A percentile compares a stretch with the other conserved stretches of the same genome.
These are phyloP conservation scores for Anthostomella pinea DNA, from an alignment of 2,329 filamentous ascomycete genomes.

Conservation along the genomic window DNA sequence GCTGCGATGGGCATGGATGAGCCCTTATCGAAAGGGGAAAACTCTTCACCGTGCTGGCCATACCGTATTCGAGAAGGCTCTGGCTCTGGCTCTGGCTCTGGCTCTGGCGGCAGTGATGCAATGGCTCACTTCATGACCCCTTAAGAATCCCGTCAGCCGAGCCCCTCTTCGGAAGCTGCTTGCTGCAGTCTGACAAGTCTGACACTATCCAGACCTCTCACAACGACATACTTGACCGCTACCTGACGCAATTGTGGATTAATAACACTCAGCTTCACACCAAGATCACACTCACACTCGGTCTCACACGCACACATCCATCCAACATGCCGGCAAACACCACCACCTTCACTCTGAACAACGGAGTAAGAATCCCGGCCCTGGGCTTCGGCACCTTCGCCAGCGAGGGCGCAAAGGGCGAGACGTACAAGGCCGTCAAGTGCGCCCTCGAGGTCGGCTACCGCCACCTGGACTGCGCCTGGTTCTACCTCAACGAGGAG, in stretches of 20 bases:
- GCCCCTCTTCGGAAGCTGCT: background rate
- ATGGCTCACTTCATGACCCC: slow-evolving; percentile 9
- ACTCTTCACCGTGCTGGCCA: slow-evolving; percentile 9
- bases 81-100: no score
- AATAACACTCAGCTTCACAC: background rate
- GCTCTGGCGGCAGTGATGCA: slow-evolving; percentile 18
- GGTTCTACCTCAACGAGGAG: slow-evolving; percentile 67
- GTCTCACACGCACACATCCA: background rate
- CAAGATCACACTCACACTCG: slow-evolving; percentile 2
- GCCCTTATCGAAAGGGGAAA: no score
- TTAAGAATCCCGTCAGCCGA: slow-evolving; percentile 11
- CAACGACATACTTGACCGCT: background rate
- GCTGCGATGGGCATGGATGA: no score
- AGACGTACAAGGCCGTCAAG: slow-evolving; percentile 63
- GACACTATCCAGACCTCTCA: background rate
- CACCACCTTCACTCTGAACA: slow-evolving; percentile 44
- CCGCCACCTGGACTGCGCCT: slow-evolving; percentile 65
- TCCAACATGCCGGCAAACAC: slow-evolving; percentile 20
- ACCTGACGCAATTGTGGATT: background rate
- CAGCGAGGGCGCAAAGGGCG: slow-evolving; percentile 60
- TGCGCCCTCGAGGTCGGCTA: slow-evolving; percentile 61
- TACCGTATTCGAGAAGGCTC: no score
- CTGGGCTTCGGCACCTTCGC: slow-evolving; percentile 66
- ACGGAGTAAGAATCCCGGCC: slow-evolving; percentile 57
- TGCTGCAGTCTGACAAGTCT: background rate